Conservation (phyloP, 208 protist genomes). For the Crithidia expoeki region DNA sequence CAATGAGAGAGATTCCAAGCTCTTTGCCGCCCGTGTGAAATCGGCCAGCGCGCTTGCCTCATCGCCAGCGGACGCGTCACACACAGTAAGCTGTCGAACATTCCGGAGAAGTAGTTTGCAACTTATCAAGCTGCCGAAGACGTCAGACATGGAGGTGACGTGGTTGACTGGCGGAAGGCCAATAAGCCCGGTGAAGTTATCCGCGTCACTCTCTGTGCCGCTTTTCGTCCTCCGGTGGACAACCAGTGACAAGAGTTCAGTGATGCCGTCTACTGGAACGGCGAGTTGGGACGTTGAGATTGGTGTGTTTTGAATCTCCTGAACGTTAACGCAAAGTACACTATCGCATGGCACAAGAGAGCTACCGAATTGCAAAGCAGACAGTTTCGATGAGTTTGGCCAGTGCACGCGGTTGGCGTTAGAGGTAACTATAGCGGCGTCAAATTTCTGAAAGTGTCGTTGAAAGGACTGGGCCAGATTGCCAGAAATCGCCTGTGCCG, state of each 20-base stretch:
- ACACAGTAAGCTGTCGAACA: conserved; percentile 1
- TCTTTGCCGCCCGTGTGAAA: conserved; percentile 2
- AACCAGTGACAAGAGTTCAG: conserved; percentile 17
- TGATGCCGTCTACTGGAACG: conserved; percentile 15
- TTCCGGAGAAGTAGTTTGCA: conserved; percentile 18
- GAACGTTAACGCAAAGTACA: conserved; percentile 8
- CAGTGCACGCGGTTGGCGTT: conserved; percentile 52
- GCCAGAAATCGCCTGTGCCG: conserved; percentile 35
- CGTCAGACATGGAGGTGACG: conserved; percentile 14
- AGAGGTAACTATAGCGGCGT: conserved; percentile 57
- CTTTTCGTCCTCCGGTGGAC: conserved; percentile 14
- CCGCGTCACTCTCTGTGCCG: background rate
- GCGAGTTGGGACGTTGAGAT: conserved; percentile 7
- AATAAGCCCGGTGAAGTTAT: conserved; percentile 6
- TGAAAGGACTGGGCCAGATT: conserved; percentile 28
- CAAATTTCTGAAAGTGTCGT: conserved; percentile 42
- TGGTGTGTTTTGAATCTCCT: background rate
- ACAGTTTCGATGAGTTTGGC: conserved; percentile 24
- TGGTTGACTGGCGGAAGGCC: conserved; percentile 9
- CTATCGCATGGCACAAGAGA: background rate
- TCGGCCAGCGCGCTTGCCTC: background rate
- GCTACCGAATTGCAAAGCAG: conserved; percentile 2
- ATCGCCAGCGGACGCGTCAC: conserved; percentile 4
- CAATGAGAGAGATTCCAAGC: conserved; percentile 16
- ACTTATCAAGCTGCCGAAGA: conserved; percentile 13